Conservation (phyloP, 306 rosid genomes). For the Lathyrus tuberosus region DNA sequence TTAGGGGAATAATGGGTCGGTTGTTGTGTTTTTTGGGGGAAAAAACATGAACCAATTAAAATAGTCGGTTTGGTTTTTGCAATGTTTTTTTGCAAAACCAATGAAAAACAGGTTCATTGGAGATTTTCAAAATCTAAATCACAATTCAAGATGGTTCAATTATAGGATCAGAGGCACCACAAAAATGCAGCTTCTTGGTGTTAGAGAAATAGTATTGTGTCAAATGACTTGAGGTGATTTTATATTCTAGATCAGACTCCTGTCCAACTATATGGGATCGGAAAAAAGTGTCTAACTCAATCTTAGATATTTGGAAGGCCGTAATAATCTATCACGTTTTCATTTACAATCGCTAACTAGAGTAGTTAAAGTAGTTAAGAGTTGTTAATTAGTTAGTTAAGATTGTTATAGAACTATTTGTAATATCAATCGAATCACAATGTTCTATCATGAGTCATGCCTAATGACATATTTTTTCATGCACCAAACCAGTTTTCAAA, state of each 20-base stretch:
- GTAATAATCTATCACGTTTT: background rate
- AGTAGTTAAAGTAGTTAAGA: no score
- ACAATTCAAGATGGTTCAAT: no score
- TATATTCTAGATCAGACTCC: background rate
- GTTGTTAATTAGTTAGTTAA: no score
- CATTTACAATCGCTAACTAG: background rate
- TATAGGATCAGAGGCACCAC: no score
- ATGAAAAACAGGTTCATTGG: no score
- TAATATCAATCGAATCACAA: background rate
- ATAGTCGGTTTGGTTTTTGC: no score
- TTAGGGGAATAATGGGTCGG: no score
- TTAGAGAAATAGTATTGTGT: background rate
- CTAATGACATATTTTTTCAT: background rate
- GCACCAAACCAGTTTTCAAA: background rate
- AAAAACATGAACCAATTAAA: no score
- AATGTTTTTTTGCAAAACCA: no score
- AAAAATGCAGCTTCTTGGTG: background rate
- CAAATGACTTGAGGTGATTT: background rate
- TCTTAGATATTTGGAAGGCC: background rate
- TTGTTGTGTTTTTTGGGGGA: no score
- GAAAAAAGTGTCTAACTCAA: background rate
- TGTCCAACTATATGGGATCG: background rate
- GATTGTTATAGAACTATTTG: no score
- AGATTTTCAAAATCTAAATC: no score
- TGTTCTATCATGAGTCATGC: background rate